phyloP scores from a whole-genome alignment of 2,329 filamentous ascomycete species.

The Xylaria digitata region DNA sequence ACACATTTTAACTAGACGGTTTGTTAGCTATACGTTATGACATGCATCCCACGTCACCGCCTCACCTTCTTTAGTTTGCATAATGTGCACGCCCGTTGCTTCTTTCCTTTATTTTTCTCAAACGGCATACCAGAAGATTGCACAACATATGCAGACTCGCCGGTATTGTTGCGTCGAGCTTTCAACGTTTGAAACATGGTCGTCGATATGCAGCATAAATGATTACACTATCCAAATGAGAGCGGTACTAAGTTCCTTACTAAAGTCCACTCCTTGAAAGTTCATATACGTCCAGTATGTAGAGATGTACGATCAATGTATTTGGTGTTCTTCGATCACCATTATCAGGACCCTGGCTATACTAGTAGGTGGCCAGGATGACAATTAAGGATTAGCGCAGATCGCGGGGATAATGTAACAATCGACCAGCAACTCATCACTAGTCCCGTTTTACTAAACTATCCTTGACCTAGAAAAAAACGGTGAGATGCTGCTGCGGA shows the following conservation, averaged over 20 bases:
- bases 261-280: background rate
- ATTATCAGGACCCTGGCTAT: constrained; percentile 9
- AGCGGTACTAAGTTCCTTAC: background rate
- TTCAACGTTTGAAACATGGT: constrained; percentile 27
- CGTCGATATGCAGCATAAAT: background rate
- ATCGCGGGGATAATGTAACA: background rate
- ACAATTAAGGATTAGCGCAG: constrained; percentile 4
- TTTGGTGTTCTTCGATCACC: constrained; percentile 1
- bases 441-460: background rate
- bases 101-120: constrained; percentile 16
- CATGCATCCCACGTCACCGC: background rate
- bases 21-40: constrained; percentile 8
- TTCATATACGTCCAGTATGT: background rate
- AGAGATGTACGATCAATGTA: constrained; percentile 12
- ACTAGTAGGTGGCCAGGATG: constrained; percentile 1
- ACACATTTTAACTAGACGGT: constrained; percentile 5
- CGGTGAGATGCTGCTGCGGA: constrained; percentile 6
- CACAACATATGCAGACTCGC: constrained; percentile 23
- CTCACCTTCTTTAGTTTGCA: constrained; percentile 18
- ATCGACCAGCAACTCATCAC: constrained; percentile 5
- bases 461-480: constrained; percentile 15
- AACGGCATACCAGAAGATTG: constrained; percentile 23
- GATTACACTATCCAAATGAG: constrained; percentile 9
- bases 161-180: constrained; percentile 20
- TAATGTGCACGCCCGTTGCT: constrained; percentile 19